A percentile compares a stretch with the other conserved stretches of the same genome.
phyloP scores from a whole-genome alignment of 352 stramenopile species.

The Albugo laibachii region DNA sequence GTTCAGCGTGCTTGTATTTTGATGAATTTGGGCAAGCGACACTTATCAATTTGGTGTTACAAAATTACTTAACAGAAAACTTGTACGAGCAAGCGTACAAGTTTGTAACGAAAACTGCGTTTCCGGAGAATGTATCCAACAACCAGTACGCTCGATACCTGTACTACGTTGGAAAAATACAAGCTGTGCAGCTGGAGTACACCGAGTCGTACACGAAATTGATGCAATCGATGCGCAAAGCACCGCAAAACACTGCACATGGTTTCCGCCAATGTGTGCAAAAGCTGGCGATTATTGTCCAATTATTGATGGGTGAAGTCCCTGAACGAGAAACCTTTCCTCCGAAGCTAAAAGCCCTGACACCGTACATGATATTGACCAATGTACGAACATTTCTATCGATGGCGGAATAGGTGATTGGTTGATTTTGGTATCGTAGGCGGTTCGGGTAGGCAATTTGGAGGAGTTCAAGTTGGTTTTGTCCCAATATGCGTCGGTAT shows the following conservation, averaged over 20 bases:
- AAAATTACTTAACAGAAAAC: slow-evolving; percentile 80
- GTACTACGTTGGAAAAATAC: slow-evolving; percentile 92
- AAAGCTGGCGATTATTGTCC: slow-evolving; percentile 91
- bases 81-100: slow-evolving; percentile 86
- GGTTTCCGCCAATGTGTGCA: slow-evolving; percentile 94
- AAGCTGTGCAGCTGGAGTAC: slow-evolving; percentile 95
- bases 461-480: slow-evolving; percentile 88
- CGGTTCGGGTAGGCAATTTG: slow-evolving; percentile 90
- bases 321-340: slow-evolving; percentile 91
- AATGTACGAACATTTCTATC: slow-evolving; percentile 28
- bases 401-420: slow-evolving; percentile 1
- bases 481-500: slow-evolving; percentile 57
- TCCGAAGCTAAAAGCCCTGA: slow-evolving; percentile 66
- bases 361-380: slow-evolving; percentile 91
- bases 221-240: slow-evolving; percentile 92
- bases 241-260: slow-evolving; percentile 87
- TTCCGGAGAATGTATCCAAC: slow-evolving; percentile 87
- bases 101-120: slow-evolving; percentile 80
- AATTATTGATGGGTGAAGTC: slow-evolving; percentile 96
- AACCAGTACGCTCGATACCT: slow-evolving; percentile 97
- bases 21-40: slow-evolving; percentile 83
- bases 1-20: slow-evolving; percentile 75
- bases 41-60: slow-evolving; percentile 80
- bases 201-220: slow-evolving; percentile 92
- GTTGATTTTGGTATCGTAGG: slow-evolving; percentile 17